Conservation (phyloP, 1,284 basidiomycete species). For the Ustilago nuda region DNA sequence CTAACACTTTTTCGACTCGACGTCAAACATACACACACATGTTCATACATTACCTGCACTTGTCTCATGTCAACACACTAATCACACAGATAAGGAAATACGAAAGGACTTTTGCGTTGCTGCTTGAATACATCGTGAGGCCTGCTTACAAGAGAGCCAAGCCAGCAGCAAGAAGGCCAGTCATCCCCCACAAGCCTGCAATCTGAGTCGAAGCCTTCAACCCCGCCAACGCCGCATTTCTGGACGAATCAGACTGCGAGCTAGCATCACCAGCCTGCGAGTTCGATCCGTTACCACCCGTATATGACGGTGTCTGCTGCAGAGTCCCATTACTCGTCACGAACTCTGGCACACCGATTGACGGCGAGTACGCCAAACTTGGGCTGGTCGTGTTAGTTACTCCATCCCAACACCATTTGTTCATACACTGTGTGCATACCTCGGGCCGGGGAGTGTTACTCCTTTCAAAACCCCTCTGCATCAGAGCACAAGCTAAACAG, state of each 20-base stretch:
- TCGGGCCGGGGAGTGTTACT: slow-evolving; percentile 38
- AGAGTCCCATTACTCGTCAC: slow-evolving; percentile 49
- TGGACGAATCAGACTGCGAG: background rate
- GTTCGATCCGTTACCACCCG: slow-evolving; percentile 60
- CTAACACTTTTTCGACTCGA: no score
- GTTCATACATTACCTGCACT: no score
- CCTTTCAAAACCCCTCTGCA: slow-evolving; percentile 63
- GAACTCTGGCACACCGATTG: slow-evolving; percentile 59
- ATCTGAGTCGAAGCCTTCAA: background rate
- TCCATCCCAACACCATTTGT: slow-evolving; percentile 67
- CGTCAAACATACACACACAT: no score
- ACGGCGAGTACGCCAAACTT: slow-evolving; percentile 49
- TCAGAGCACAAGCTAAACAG: slow-evolving; percentile 62
- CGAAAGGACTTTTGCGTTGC: no score
- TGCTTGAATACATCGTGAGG: no score
- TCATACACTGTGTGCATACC: slow-evolving; percentile 55
- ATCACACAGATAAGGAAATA: no score
- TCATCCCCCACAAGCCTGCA: background rate
- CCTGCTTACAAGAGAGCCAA: slow-evolving; percentile 9
- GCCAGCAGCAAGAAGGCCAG: background rate
- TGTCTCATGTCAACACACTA: no score
- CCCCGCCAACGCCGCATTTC: slow-evolving; percentile 1
- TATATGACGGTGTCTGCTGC: slow-evolving; percentile 45
- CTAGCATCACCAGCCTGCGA: slow-evolving; percentile 19
- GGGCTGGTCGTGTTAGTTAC: slow-evolving; percentile 53